Conservation (phyloP, 306 rosid genomes). For the Chamaecrista fasciculata region DNA sequence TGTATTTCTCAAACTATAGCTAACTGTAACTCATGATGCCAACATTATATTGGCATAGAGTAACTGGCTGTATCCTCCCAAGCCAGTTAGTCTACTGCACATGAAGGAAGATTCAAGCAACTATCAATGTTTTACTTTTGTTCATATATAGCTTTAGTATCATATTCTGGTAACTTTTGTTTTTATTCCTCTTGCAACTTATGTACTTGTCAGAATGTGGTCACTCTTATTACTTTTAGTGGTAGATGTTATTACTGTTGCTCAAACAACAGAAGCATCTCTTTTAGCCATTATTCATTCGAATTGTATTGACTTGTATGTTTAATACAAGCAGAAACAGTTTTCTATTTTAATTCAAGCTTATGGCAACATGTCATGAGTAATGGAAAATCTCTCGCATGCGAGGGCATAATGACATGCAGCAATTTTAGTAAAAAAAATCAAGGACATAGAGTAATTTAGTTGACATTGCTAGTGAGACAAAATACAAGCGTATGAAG, state of each 20-base stretch:
- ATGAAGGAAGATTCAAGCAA: background rate
- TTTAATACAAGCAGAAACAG: background rate
- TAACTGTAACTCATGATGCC: too few relatives aligned
- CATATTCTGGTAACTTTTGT: background rate
- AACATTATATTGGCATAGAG: too few relatives aligned
- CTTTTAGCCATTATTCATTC: too few relatives aligned
- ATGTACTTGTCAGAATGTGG: background rate
- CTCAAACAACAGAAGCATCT: background rate
- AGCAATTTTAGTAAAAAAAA: too few relatives aligned
- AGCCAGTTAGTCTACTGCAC: background rate
- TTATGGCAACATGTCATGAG: too few relatives aligned
- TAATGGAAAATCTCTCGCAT: too few relatives aligned
- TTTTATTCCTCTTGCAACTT: background rate
- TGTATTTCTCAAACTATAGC: slow-evolving; percentile 71
- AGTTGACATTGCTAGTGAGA: background rate
- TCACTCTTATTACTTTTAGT: background rate
- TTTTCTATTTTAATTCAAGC: too few relatives aligned
- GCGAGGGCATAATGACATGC: too few relatives aligned
- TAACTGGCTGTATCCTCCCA: slow-evolving; percentile 20
- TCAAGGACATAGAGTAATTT: too few relatives aligned
- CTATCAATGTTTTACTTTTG: background rate
- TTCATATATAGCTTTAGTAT: background rate
- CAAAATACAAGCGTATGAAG: background rate
- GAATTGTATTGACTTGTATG: background rate
- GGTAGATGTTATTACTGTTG: background rate